Conservation (phyloP, 2,329 filamentous ascomycete species). For the Ophiostoma ips region DNA sequence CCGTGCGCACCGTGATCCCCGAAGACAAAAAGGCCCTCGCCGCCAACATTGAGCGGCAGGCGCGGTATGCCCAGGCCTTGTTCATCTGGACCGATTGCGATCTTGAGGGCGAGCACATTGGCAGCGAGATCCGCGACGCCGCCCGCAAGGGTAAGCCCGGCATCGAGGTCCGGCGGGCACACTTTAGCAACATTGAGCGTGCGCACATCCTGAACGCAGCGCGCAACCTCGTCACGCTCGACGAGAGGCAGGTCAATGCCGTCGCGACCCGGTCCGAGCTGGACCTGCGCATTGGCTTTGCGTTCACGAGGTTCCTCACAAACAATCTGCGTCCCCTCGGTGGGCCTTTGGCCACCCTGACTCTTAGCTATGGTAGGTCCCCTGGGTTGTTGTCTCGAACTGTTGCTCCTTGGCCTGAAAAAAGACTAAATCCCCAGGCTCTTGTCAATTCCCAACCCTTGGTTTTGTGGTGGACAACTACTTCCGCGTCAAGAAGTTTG, state of each 20-base stretch:
- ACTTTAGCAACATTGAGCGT: conserved; percentile 91
- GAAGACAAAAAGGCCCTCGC: conserved; percentile 71
- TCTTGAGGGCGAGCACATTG: conserved; percentile 93
- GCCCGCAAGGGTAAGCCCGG: conserved; percentile 58
- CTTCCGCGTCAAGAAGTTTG: conserved; percentile 84
- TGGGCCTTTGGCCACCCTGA: conserved; percentile 46
- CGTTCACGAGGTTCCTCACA: conserved; percentile 82
- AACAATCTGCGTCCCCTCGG: conserved; percentile 61
- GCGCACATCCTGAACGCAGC: conserved; percentile 84
- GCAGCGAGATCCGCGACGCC: conserved; percentile 73
- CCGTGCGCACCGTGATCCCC: conserved; percentile 51
- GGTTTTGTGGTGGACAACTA: conserved; percentile 97
- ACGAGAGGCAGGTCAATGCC: conserved; percentile 75
- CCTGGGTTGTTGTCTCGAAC: too few relatives aligned
- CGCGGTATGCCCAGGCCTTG: conserved; percentile 55
- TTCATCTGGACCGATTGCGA: conserved; percentile 99
- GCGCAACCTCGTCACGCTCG: conserved; percentile 58
- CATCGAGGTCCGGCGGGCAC: conserved; percentile 72
- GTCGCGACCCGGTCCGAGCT: conserved; percentile 83
- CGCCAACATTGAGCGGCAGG: conserved; percentile 70
- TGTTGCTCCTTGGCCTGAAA: neutral
- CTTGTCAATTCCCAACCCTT: conserved; percentile 91
- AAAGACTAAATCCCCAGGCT: conserved; percentile 35
- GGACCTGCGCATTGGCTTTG: conserved; percentile 80
- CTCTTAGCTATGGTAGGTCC: conserved; percentile 66